Conservation (phyloP, 129 eudicot genomes). For the Dittrichia graveolens region DNA sequence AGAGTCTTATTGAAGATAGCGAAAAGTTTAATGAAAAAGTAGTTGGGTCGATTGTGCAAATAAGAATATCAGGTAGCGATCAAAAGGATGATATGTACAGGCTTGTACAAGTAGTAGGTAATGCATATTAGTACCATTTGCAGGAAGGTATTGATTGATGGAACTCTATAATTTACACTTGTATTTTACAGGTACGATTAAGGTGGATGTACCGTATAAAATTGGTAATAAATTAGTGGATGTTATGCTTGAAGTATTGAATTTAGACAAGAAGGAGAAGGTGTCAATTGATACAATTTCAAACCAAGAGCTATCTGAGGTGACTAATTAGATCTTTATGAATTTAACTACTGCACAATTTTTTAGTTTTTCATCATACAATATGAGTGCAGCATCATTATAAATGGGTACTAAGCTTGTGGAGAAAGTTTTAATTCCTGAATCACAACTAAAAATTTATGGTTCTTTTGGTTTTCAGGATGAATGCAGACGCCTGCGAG, state of each 20-base stretch:
- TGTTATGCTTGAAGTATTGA: conserved; percentile 81
- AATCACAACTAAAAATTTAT: background rate
- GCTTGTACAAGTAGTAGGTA: conserved; percentile 95
- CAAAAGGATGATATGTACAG: conserved; percentile 85
- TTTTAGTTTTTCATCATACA: background rate
- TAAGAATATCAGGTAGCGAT: conserved; percentile 72
- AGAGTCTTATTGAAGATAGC: conserved; percentile 55
- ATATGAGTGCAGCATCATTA: background rate
- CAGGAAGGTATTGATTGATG: background rate
- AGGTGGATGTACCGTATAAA: conserved; percentile 67
- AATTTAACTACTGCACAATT: background rate
- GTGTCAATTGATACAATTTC: conserved; percentile 76
- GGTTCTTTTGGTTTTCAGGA: conserved; percentile 53
- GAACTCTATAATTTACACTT: conserved; percentile 19
- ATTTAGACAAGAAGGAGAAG: conserved; percentile 82
- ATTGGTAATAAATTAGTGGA: conserved; percentile 54
- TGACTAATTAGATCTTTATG: conserved; percentile 21
- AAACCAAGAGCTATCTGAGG: conserved; percentile 86
- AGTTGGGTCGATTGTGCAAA: conserved; percentile 84
- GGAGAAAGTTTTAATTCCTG: no score
- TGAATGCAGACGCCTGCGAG: conserved; percentile 89
- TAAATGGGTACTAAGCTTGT: background rate
- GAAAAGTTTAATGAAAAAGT: conserved; percentile 74
- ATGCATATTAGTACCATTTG: conserved; percentile 19
- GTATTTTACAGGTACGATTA: conserved; percentile 61